Evolutionary conservation across 2,329 filamentous ascomycete species (phyloP), one percentile per base, ranked within the genome.

Genomic region (Calonectria montana): DNA sequence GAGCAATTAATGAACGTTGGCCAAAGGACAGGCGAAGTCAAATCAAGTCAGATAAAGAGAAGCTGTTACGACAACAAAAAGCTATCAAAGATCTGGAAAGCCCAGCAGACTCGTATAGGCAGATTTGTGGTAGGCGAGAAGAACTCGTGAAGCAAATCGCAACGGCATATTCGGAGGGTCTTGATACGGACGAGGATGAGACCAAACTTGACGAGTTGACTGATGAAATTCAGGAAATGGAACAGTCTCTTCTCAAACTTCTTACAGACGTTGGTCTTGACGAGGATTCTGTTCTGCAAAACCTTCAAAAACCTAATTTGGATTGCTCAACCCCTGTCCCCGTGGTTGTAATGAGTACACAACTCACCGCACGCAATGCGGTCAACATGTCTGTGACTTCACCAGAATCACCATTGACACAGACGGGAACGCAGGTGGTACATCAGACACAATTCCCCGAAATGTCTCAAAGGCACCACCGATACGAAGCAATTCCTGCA

Each of bases 141-240:
- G 78, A 82, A 7, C 79, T 91, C 25, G 82, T 88, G 0, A 80
- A 85, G 57, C 82, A 84, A 63, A 86, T 91, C 61, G 84, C 84
- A 3, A 82, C 87, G 69, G 87, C 87, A 0, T 91, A 90, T 72
- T 85, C 84, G 16, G 84, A 88, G 12, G 86, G 86, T 27, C 78
- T 87, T 16, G 86, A 90, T 59, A 90, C 87, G 1, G 85, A 87
- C 2, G 86, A 87, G 12, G 87, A 89, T 25, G 89, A 91, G 75
- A 77, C 80, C 39, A 84, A 82, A 47, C 80, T 91, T 10, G 88
- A 90, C 70, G 83, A 86, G 41, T 77, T 91, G 43, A 84, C 85
- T 13, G 83, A 83, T 61, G 78, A 84, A 65, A 81, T 90, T 16
- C 84, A 86, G 69, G 77, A 81, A 43, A 84, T 84, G 71, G 88